A percentile compares a stretch with the other conserved stretches of the same genome.
These are phyloP conservation scores for Plasmodium billcollinsi DNA, from an alignment of 169 alveolate genomes.

Conservation along the genomic window DNA sequence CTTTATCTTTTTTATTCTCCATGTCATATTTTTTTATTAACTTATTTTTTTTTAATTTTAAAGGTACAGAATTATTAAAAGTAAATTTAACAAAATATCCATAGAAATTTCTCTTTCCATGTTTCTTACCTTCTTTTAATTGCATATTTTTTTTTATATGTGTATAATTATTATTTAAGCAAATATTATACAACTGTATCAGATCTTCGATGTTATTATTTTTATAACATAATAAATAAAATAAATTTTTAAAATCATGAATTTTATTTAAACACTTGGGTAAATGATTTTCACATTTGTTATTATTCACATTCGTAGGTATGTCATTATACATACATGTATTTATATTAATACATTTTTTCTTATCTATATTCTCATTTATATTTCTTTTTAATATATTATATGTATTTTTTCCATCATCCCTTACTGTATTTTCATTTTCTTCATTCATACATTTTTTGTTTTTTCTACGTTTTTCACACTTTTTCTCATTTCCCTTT, in stretches of 20 bases:
- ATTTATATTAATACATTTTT: not conserved
- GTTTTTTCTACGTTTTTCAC: not conserved
- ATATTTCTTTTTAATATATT: not conserved
- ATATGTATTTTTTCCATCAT: too few relatives aligned
- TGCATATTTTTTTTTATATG: conserved; percentile 17
- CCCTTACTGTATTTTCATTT: not conserved
- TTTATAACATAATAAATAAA: conserved; percentile 36
- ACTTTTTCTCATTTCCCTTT: not conserved
- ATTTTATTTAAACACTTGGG: conserved; percentile 19
- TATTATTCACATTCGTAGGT: too few relatives aligned
- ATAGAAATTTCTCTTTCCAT: conserved; percentile 41
- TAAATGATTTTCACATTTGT: conserved; percentile 6
- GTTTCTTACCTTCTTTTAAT: not conserved
- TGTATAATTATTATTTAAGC: conserved; percentile 25
- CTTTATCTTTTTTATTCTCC: not conserved
- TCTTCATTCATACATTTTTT: not conserved
- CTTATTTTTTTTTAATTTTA: conserved; percentile 30
- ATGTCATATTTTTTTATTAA: conserved; percentile 1
- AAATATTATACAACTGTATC: conserved; percentile 25
- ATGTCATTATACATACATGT: not conserved
- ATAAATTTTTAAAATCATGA: conserved; percentile 47
- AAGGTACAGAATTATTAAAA: conserved; percentile 46
- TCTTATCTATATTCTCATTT: not conserved
- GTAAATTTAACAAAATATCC: conserved; percentile 66
- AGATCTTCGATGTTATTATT: conserved; percentile 17